Conservation (phyloP, 2,329 filamentous ascomycete genomes). For the Torrubiella hemipterigena region DNA sequence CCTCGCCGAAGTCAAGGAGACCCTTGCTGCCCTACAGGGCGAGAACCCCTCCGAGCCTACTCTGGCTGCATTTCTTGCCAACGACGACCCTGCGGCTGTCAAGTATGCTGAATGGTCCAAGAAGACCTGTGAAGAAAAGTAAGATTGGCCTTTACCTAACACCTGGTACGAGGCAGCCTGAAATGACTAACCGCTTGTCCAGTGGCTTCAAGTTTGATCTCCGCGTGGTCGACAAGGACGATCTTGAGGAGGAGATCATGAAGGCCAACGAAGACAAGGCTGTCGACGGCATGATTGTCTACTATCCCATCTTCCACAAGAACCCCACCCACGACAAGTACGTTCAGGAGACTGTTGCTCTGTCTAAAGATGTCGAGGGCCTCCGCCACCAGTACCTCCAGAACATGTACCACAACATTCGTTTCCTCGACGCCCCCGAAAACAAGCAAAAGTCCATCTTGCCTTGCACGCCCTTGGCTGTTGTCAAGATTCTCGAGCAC, state of each 20-base stretch:
- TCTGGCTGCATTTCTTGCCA: constrained; percentile 85
- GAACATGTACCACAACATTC: constrained; percentile 99
- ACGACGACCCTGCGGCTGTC: constrained; percentile 76
- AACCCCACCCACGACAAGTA: constrained; percentile 85
- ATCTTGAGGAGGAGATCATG: constrained; percentile 80
- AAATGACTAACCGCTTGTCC: constrained; percentile 1
- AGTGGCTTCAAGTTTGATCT: constrained; percentile 88
- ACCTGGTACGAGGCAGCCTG: neutral
- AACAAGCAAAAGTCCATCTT: constrained; percentile 82
- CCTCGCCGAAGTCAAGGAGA: constrained; percentile 65
- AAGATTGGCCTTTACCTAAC: constrained; percentile 26
- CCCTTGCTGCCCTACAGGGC: constrained; percentile 58
- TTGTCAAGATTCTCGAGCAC: constrained; percentile 95
- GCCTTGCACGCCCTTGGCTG: constrained; percentile 88
- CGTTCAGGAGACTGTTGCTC: constrained; percentile 83
- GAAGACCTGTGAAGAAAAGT: constrained; percentile 95
- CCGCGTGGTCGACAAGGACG: constrained; percentile 71
- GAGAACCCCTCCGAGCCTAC: constrained; percentile 47
- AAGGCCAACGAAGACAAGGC: constrained; percentile 66
- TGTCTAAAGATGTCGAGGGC: constrained; percentile 91
- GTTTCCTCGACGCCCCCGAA: constrained; percentile 71
- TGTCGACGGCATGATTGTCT: constrained; percentile 89
- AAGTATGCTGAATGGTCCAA: constrained; percentile 97
- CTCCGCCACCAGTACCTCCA: constrained; percentile 88
- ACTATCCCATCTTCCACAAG: constrained; percentile 86